A percentile compares a stretch with the other conserved stretches of the same genome.
Conservation (phyloP, 2,329 filamentous ascomycete species). For the Colletotrichum orchidophilum region DNA sequence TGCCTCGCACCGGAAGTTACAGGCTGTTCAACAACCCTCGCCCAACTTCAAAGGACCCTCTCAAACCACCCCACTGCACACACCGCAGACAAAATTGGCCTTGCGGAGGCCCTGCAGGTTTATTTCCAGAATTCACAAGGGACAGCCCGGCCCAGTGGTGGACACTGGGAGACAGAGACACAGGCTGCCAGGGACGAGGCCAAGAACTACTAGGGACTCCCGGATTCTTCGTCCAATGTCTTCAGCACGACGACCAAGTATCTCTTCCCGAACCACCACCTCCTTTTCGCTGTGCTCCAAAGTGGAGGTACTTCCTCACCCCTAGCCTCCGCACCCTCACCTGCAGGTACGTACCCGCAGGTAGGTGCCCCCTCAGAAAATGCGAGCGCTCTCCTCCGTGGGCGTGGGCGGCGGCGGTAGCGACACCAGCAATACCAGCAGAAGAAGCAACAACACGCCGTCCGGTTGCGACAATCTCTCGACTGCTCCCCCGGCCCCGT, state of each 20-base stretch:
- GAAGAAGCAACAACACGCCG: neutral
- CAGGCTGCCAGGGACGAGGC: no score
- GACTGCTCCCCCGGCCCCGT: neutral
- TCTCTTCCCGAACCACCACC: neutral
- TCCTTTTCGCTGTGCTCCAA: neutral
- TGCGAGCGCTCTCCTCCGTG: conserved; percentile 22
- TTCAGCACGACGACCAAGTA: conserved; percentile 2
- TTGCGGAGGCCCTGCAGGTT: neutral
- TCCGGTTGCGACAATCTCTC: conserved; percentile 17
- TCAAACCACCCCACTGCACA: conserved; percentile 10
- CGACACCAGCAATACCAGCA: neutral
- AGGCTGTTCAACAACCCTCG: conserved; percentile 5
- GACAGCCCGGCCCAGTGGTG: neutral
- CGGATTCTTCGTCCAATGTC: conserved; percentile 28
- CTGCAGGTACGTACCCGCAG: neutral
- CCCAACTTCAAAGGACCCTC: neutral
- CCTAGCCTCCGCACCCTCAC: neutral
- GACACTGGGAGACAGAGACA: neutral
- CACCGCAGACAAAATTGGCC: conserved; percentile 19
- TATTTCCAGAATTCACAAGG: conserved; percentile 6
- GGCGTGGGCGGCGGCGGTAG: neutral
- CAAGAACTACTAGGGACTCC: neutral
- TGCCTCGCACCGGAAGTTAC: conserved; percentile 28
- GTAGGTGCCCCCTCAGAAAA: neutral
- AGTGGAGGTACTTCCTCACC: neutral